Percentiles rank a stretch among this genome's conserved stretches.
Conservation (phyloP, 768 basidiomycete genomes). For the Leucocoprinus sp. region DNA sequence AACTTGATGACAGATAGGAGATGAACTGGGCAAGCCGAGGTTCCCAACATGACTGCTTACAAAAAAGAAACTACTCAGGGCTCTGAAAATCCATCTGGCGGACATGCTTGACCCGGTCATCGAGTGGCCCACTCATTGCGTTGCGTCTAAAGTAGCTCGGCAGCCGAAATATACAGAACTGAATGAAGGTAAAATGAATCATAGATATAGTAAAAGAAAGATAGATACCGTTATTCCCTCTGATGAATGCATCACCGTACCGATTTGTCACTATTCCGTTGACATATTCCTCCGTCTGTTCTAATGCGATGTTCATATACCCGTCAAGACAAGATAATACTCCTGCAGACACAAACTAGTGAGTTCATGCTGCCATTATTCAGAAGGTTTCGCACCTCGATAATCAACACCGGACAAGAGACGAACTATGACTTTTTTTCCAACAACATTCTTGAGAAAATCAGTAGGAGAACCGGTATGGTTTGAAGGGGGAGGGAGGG, state of each 20-base stretch:
- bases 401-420: constrained; percentile 95
- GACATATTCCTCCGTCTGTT: constrained; percentile 95
- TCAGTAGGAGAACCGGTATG: constrained; percentile 81
- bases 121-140: too few relatives aligned
- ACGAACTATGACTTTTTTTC: constrained; percentile 90
- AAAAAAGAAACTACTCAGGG: too few relatives aligned
- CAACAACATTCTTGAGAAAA: constrained; percentile 91
- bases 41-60: too few relatives aligned
- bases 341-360: constrained; percentile 38
- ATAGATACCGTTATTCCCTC: constrained; percentile 78
- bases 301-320: constrained; percentile 98
- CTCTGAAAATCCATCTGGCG: too few relatives aligned
- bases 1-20: too few relatives aligned
- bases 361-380: not conserved
- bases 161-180: constrained; percentile 79
- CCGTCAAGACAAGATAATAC: constrained; percentile 93
- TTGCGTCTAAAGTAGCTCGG: constrained; percentile 48
- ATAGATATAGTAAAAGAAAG: not conserved
- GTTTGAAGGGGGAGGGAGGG: constrained; percentile 43
- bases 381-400: constrained; percentile 51
- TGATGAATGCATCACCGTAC: constrained; percentile 93
- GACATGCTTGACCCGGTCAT: too few relatives aligned
- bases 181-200: constrained; percentile 5
- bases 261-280: constrained; percentile 79
- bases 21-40: too few relatives aligned